Conservation (phyloP, 1,139 yeast genomes). For the Petasospora fabianii region DNA sequence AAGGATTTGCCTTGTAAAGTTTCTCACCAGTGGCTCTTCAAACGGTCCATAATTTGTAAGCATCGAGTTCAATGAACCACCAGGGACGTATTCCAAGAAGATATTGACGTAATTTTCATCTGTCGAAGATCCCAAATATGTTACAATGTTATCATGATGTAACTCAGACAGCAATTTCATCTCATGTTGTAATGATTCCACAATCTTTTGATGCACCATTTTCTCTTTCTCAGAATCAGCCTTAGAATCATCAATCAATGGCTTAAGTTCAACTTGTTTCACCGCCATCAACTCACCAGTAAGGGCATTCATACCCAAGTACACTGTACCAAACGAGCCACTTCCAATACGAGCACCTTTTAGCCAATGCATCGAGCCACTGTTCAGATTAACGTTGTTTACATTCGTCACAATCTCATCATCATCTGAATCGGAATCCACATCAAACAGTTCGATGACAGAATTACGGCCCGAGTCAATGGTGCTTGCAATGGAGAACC, state of each 20-base stretch:
- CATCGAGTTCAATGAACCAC: constrained; percentile 92
- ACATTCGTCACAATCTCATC: constrained; percentile 30
- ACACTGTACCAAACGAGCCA: constrained; percentile 93
- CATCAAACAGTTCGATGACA: constrained; percentile 46
- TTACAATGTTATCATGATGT: constrained; percentile 88
- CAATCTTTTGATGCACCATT: constrained; percentile 53
- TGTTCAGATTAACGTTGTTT: constrained; percentile 13
- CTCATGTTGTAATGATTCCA: constrained; percentile 83
- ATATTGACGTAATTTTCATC: constrained; percentile 72
- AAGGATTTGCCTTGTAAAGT: constrained; percentile 78
- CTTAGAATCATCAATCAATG: constrained; percentile 20
- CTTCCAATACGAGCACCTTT: constrained; percentile 92
- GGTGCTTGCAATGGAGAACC: constrained; percentile 37
- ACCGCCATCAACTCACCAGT: constrained; percentile 98
- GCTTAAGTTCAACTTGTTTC: constrained; percentile 72
- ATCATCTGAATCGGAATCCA: constrained; percentile 41
- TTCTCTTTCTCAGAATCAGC: constrained; percentile 23
- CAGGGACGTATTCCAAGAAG: constrained; percentile 92
- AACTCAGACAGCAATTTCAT: constrained; percentile 73
- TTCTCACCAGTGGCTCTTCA: constrained; percentile 83
- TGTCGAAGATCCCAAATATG: constrained; percentile 81
- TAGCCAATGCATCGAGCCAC: constrained; percentile 51
- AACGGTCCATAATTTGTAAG: constrained; percentile 83
- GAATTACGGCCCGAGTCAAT: constrained; percentile 42
- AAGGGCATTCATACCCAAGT: constrained; percentile 83